Percentiles rank a stretch among this genome's conserved stretches.
These are phyloP conservation scores for Bonia amplexicaulis DNA, from an alignment of 176 grass and related monocot species.

Conservation along the genomic window DNA sequence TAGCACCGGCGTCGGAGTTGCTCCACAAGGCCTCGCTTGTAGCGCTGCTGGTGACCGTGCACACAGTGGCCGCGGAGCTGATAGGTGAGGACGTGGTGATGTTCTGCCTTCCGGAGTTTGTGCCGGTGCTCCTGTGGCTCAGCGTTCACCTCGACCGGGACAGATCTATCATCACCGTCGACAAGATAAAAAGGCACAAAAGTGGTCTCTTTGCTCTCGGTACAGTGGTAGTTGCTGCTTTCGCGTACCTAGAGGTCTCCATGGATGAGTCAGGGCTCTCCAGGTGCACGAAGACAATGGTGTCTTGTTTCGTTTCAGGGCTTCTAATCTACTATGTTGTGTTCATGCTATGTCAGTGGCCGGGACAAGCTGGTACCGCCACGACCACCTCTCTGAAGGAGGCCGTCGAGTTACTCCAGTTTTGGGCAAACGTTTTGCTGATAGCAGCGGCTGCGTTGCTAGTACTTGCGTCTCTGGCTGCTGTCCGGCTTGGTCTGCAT, in stretches of 20 bases:
- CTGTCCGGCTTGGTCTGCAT: not conserved
- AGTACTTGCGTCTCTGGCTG: not conserved
- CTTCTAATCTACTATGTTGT: not conserved
- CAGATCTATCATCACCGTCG: not conserved
- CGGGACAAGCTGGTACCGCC: not conserved
- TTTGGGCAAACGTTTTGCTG: constrained; percentile 2
- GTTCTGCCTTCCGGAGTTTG: not conserved
- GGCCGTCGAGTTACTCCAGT: not conserved
- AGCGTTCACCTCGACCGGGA: not conserved
- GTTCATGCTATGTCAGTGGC: constrained; percentile 17
- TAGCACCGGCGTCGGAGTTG: not conserved
- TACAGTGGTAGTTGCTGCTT: too few relatives aligned
- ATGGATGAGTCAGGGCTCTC: not conserved
- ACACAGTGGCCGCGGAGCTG: not conserved
- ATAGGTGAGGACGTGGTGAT: constrained; percentile 1
- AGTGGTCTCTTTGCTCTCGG: not conserved
- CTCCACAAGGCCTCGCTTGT: not conserved
- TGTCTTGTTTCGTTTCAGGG: constrained; percentile 8
- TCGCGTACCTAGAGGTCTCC: not conserved
- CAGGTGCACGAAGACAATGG: not conserved
- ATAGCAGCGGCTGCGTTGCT: not conserved
- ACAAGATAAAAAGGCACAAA: not conserved
- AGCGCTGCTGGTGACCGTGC: not conserved
- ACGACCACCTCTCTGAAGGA: too few relatives aligned
- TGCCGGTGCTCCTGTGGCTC: constrained; percentile 21